phyloP scores from a whole-genome alignment of 2,329 filamentous ascomycete genomes.

The Mariannaea sp. region DNA sequence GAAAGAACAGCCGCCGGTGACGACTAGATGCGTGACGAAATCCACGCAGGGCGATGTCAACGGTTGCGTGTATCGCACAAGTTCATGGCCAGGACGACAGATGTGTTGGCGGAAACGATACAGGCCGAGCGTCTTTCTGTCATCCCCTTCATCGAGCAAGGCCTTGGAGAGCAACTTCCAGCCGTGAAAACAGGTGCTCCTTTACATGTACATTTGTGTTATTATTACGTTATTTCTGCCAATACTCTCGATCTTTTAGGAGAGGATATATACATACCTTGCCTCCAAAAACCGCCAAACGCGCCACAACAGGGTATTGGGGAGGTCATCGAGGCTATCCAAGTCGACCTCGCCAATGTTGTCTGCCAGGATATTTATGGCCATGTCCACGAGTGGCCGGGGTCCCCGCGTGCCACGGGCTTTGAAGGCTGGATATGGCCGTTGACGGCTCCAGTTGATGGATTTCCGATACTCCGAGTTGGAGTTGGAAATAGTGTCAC shows the following conservation, averaged over 20 bases:
- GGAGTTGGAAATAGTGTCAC: no score
- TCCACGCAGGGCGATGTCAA: slow-evolving; percentile 44
- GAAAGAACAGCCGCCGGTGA: slow-evolving; percentile 46
- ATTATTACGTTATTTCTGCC: no score
- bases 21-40: slow-evolving; percentile 49
- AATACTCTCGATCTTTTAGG: no score
- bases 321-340: slow-evolving; percentile 43
- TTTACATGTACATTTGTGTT: slow-evolving; percentile 15
- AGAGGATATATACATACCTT: slow-evolving; percentile 41
- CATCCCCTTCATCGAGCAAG: slow-evolving; percentile 40
- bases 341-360: slow-evolving; percentile 44
- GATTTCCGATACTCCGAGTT: slow-evolving; percentile 22
- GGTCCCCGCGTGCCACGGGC: slow-evolving; percentile 40
- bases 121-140: slow-evolving; percentile 43
- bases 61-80: slow-evolving; percentile 46
- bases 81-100: slow-evolving; percentile 41
- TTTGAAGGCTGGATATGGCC: slow-evolving; percentile 37
- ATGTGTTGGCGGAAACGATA: slow-evolving; percentile 49
- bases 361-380: slow-evolving; percentile 44
- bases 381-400: slow-evolving; percentile 47
- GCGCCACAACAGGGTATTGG: slow-evolving; percentile 42
- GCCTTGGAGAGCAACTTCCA: slow-evolving; percentile 48
- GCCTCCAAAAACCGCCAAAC: slow-evolving; percentile 49
- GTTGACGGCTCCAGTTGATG: slow-evolving; percentile 45
- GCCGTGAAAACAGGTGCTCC: slow-evolving; percentile 46